Evolutionary conservation across 345 rosid species (phyloP).

Genomic region (Microthlaspi erraticum): DNA sequence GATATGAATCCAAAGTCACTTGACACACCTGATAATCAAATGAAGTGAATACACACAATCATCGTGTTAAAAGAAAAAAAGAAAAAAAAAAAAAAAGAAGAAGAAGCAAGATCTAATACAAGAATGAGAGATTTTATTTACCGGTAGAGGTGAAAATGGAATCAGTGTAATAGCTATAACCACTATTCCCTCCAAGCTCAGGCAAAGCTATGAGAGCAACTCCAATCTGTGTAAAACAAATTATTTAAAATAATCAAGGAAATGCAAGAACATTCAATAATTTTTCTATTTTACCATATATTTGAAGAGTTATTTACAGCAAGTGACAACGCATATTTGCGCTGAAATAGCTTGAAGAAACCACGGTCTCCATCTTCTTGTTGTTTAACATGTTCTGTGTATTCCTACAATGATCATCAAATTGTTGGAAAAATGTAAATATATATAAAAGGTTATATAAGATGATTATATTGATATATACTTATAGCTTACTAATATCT

Average conservation of each 20-base stretch:
- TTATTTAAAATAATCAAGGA: background rate
- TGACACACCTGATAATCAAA: conserved; percentile 60
- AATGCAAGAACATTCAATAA: background rate
- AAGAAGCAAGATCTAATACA: background rate
- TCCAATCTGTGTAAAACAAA: conserved; percentile 51
- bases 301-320: conserved; percentile 13
- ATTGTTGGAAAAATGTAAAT: background rate
- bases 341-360: conserved; percentile 38
- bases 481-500: conserved; percentile 38
- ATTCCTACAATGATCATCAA: conserved; percentile 21
- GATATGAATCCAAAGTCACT: conserved; percentile 67
- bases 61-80: background rate
- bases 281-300: background rate
- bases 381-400: conserved; percentile 37
- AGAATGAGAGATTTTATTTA: conserved; percentile 27
- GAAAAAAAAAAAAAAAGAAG: too few relatives aligned
- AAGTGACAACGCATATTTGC: conserved; percentile 36
- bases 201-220: conserved; percentile 80
- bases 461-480: conserved; percentile 3
- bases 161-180: conserved; percentile 56
- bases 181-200: conserved; percentile 74
- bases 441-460: background rate
- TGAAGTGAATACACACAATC: background rate
- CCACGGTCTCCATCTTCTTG: conserved; percentile 18
- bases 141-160: conserved; percentile 61